Base-by-base conservation (phyloP, 331 rosid genomes). In the Quercus phellos region DNA sequence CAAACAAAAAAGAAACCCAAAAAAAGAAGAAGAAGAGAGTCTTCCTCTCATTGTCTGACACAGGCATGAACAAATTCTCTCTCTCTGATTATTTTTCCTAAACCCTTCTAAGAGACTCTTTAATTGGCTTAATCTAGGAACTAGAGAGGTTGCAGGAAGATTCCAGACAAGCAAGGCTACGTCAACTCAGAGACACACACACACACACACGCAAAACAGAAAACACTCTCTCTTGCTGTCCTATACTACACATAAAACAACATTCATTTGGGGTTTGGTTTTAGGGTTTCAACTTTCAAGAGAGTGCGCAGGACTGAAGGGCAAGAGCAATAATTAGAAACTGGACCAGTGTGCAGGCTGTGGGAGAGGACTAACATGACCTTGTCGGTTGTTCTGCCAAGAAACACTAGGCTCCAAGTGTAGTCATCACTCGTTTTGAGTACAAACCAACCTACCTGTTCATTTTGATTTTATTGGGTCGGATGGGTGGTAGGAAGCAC, bases 401-500 rank as follows among this genome's bases (percentile, higher is more conserved):
- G 68, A 67, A 74, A 78, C 42, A 55, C 72, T 38, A 38, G 46
- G 46, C 46, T 51, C 76, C 74, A 59, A 64, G 63, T 59, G 54
- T 55, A 60, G 70, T 75, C 86, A 88, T 74, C 78, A 80, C 88
- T 86, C 73, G 17, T 83, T 83, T 77, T 84, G 77, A 88, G 86
- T 81, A 75, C 84, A 83, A 64, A 71, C 70, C 79, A 68, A 83
- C 78, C 83, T 77, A 66, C 84, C 24, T 66, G 83, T 82, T 88
- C 80, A 84, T 84, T 81, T 70, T 67, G 79, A 79, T 85, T 85
- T 84, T 72, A 83, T 77, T 87, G 81, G 59, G 55, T 43, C 85
- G 85, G 93, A 90, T 83, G 96, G 97, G 19, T 86, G 91, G 77
- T 88, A 81, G 97, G 97, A 88, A 93, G 84, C 97, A 92, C 67